phyloP scores from a whole-genome alignment of 352 stramenopile genomes.

The Pythium rhizo-oryzae region DNA sequence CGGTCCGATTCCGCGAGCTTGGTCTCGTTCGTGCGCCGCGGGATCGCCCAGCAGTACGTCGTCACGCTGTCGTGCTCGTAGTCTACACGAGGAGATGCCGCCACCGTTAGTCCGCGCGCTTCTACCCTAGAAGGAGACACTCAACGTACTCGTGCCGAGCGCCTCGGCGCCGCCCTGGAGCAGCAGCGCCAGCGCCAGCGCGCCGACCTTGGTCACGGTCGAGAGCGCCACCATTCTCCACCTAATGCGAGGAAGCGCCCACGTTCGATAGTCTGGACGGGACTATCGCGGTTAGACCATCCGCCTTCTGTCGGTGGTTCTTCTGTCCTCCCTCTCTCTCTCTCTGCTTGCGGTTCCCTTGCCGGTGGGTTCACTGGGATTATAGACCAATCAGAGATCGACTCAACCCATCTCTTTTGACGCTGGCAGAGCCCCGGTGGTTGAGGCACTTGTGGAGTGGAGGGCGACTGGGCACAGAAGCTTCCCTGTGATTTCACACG shows the following conservation, averaged over 20 bases:
- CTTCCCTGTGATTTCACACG: background rate
- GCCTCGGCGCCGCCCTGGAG: background rate
- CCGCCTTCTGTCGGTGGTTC: background rate
- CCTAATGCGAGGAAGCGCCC: background rate
- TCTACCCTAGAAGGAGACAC: no score
- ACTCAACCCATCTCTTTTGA: constrained; percentile 1
- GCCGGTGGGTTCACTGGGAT: background rate
- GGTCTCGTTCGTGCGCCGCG: constrained; percentile 24
- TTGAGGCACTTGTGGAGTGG: no score
- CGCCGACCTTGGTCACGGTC: background rate
- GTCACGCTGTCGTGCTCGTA: constrained; percentile 33
- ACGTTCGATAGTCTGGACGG: background rate
- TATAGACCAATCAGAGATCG: background rate
- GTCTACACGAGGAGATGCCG: constrained; percentile 11
- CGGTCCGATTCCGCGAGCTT: constrained; percentile 30
- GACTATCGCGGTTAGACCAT: background rate
- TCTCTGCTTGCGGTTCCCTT: background rate
- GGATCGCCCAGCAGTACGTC: constrained; percentile 38
- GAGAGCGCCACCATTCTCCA: background rate
- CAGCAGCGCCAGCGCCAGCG: constrained; percentile 11
- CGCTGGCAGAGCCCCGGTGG: background rate
- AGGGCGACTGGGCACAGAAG: background rate
- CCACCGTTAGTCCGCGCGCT: background rate
- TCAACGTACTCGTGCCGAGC: constrained; percentile 21
- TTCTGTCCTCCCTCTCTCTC: background rate